Conservation (phyloP, 2,329 filamentous ascomycete species). For the Periconia sp. region DNA sequence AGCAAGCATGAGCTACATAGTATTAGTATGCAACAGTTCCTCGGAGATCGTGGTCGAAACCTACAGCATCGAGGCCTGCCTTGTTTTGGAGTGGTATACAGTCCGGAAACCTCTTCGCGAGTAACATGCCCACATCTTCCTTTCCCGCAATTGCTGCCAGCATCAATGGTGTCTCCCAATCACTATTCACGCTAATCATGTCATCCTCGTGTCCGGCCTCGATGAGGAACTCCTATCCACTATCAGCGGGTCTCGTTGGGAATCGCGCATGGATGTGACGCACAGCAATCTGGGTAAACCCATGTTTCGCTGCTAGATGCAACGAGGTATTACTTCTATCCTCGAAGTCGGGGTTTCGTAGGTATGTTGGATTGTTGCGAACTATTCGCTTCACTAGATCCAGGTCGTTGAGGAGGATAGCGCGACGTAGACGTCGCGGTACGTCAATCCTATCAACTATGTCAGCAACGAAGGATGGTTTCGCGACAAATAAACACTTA, state of each 20-base stretch:
- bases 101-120: constrained; percentile 65
- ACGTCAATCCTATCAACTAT: constrained; percentile 67
- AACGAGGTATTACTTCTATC: constrained; percentile 80
- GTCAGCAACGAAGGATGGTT: background rate
- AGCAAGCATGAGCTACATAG: constrained; percentile 42
- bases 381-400: constrained; percentile 77
- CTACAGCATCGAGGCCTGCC: constrained; percentile 69
- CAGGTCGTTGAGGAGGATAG: constrained; percentile 74
- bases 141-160: constrained; percentile 71
- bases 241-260: background rate
- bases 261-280: constrained; percentile 11
- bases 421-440: constrained; percentile 74
- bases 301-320: constrained; percentile 76
- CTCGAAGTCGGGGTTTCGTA: constrained; percentile 78
- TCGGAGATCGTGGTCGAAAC: constrained; percentile 11
- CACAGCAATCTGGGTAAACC: constrained; percentile 67
- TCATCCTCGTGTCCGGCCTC: constrained; percentile 73
- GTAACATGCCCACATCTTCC: constrained; percentile 71
- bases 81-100: constrained; percentile 68
- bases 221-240: constrained; percentile 62
- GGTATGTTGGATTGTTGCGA: constrained; percentile 66
- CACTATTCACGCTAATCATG: constrained; percentile 74
- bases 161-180: constrained; percentile 80
- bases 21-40: constrained; percentile 2
- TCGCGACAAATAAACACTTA: constrained; percentile 10